A percentile compares a stretch with the other conserved stretches of the same genome.
phyloP scores from a whole-genome alignment of 768 basidiomycete genomes.

The Cyclocybe cylindracea region DNA sequence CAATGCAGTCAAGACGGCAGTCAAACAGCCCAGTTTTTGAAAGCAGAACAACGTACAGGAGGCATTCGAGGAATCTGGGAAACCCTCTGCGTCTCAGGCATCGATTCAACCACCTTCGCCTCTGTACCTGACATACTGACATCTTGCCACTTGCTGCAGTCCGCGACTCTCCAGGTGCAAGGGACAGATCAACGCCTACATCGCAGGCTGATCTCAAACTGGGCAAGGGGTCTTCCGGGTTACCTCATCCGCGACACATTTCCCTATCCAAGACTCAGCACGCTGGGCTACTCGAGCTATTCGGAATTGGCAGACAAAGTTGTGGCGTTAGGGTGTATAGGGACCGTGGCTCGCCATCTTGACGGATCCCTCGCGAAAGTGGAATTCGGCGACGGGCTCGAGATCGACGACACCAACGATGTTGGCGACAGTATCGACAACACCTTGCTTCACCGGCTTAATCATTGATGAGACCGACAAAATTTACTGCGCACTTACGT shows the following conservation, averaged over 20 bases:
- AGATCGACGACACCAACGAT: slow-evolving; percentile 21
- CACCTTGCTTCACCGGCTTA: too few relatives aligned
- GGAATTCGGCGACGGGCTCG: slow-evolving; percentile 13
- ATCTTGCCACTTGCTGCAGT: slow-evolving; percentile 50
- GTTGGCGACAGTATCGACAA: slow-evolving; percentile 49
- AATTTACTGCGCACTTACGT: too few relatives aligned
- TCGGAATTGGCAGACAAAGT: slow-evolving; percentile 15
- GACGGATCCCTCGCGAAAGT: slow-evolving; percentile 1
- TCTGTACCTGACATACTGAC: slow-evolving; percentile 31
- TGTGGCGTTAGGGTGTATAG: slow-evolving; percentile 7
- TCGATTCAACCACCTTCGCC: slow-evolving; percentile 39
- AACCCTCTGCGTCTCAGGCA: slow-evolving; percentile 14
- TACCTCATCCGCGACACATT: slow-evolving; percentile 37
- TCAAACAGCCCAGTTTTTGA: neutral
- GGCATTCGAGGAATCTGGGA: slow-evolving; percentile 18
- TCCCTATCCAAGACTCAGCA: slow-evolving; percentile 12
- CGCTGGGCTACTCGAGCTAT: slow-evolving; percentile 12
- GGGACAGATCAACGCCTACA: slow-evolving; percentile 82
- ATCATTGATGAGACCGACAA: too few relatives aligned
- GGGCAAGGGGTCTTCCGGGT: slow-evolving; percentile 70
- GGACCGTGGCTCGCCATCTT: slow-evolving; percentile 13
- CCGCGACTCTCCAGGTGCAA: slow-evolving; percentile 82
- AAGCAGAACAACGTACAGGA: slow-evolving; percentile 21
- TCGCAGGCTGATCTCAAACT: slow-evolving; percentile 84
- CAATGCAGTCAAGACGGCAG: too few relatives aligned